Base-by-base conservation (phyloP, 306 rosid genomes). In the Quercus dentata region DNA sequence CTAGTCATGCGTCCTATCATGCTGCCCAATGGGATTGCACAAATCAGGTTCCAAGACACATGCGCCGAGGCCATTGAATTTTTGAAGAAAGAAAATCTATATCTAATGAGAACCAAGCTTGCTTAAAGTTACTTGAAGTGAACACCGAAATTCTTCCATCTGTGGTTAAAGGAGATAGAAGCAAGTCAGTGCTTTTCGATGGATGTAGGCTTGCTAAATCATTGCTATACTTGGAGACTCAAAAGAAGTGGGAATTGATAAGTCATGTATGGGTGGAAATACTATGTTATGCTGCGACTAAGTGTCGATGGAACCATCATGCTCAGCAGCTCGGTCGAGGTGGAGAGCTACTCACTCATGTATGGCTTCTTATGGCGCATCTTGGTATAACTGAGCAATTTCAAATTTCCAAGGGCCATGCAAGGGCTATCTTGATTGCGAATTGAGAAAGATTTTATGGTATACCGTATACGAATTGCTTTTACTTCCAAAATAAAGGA, bases 101-200 rank as follows among this genome's bases (percentile, higher is more conserved):
- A 63, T 0, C 31, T 2, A 0, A 6, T 4, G 30, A 19, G 27
- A 77, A 17, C 20, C 38, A 56, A 41, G 78, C 75, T 5, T 70
- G 76, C n/a, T 0, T 55, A 17, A 64, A 5, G 76, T 28, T 83
- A 23, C 80, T 67, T 1, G 9, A 1, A 57, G 14, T 78, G 2
- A 5, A 38, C 21, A 69, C 20, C 14, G 21, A 56, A 28, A 71
- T 82, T 30, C 4, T 2, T 20, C 86, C 86, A 21, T 83, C 83
- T 30, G 7, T 31, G 15, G 81, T 82, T 3, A 82, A 82, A 72
- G 85, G 86, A 0, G 86, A 83, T 0, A 74, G 76, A 61, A 83
- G 86, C 80, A 83, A 83, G 76, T 83, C 83, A 17, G 76, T 83
- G 19, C 51, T 83, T 2, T 83, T 83, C 59, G 82, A 83, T 56